phyloP scores from a whole-genome alignment of 306 rosid genomes.

The Parietaria judaica region DNA sequence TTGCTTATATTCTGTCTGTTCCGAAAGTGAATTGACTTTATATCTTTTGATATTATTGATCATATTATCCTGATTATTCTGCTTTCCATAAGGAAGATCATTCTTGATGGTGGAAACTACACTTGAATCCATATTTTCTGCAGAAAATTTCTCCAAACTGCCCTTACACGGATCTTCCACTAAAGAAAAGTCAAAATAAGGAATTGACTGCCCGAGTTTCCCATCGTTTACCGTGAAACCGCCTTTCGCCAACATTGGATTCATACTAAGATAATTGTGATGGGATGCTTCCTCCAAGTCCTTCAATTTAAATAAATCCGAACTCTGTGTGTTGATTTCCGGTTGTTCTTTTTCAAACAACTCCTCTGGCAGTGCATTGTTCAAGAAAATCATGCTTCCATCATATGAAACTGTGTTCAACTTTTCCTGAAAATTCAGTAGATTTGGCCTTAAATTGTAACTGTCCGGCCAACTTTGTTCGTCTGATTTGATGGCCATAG shows the following conservation, averaged over 20 bases:
- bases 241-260: slow-evolving; percentile 63
- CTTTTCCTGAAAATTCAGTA: slow-evolving; percentile 21
- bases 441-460: slow-evolving; percentile 11
- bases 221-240: slow-evolving; percentile 32
- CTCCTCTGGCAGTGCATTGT: slow-evolving; percentile 26
- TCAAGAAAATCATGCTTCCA: slow-evolving; percentile 17
- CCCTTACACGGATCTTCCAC: slow-evolving; percentile 76
- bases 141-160: slow-evolving; percentile 32
- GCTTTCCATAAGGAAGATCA: slow-evolving; percentile 25
- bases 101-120: slow-evolving; percentile 27
- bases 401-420: slow-evolving; percentile 26
- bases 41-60: slow-evolving; percentile 22
- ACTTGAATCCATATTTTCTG: slow-evolving; percentile 21
- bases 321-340: slow-evolving; percentile 22
- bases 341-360: slow-evolving; percentile 27
- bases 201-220: slow-evolving; percentile 26
- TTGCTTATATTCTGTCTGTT: slow-evolving; percentile 23
- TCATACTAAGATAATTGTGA: slow-evolving; percentile 52
- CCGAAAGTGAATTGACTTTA: slow-evolving; percentile 27
- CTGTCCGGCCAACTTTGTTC: slow-evolving; percentile 29
- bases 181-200: slow-evolving; percentile 62
- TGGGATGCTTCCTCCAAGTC: slow-evolving; percentile 29
- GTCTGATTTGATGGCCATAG: slow-evolving; percentile 27
- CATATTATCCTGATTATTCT: slow-evolving; percentile 21
- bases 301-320: slow-evolving; percentile 28